phyloP scores from a whole-genome alignment of 2,329 filamentous ascomycete species.

The Xylariales sp. region DNA sequence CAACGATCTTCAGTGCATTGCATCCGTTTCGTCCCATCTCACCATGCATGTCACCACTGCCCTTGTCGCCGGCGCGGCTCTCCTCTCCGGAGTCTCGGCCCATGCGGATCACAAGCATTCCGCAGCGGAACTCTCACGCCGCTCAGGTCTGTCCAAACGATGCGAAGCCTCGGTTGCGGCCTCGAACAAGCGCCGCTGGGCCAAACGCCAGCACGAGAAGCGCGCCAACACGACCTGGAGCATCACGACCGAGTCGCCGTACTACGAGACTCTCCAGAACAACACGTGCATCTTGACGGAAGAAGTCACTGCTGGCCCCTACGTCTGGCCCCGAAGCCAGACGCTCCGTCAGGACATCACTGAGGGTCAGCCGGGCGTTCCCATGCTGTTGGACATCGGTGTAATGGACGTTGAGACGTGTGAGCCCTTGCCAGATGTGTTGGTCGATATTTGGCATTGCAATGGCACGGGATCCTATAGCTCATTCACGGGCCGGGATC shows the following conservation, averaged over 20 bases:
- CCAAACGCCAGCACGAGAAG: constrained; percentile 16
- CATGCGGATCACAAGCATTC: constrained; percentile 13
- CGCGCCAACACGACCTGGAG: constrained; percentile 16
- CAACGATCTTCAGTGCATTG: too few relatives aligned
- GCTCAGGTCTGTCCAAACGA: constrained; percentile 17
- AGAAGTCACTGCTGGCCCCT: constrained; percentile 38
- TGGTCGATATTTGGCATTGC: constrained; percentile 42
- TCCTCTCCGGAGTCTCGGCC: constrained; percentile 13
- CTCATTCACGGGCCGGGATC: constrained; percentile 23
- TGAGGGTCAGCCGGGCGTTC: constrained; percentile 35
- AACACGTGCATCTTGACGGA: constrained; percentile 39
- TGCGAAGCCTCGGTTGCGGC: constrained; percentile 16
- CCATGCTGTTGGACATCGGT: constrained; percentile 37
- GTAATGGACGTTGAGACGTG: constrained; percentile 43
- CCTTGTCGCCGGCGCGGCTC: constrained; percentile 7
- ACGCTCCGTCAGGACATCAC: constrained; percentile 33
- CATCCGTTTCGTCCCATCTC: too few relatives aligned
- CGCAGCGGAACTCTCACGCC: constrained; percentile 14
- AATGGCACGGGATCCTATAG: constrained; percentile 42
- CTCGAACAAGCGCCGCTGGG: constrained; percentile 18
- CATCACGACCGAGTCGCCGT: constrained; percentile 20
- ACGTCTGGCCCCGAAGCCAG: constrained; percentile 39
- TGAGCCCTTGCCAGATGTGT: constrained; percentile 27
- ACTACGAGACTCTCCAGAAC: constrained; percentile 30
- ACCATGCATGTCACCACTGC: constrained; percentile 2